Conservation (phyloP, 2,329 filamentous ascomycete genomes). For the Fusarium drepaniforme region DNA sequence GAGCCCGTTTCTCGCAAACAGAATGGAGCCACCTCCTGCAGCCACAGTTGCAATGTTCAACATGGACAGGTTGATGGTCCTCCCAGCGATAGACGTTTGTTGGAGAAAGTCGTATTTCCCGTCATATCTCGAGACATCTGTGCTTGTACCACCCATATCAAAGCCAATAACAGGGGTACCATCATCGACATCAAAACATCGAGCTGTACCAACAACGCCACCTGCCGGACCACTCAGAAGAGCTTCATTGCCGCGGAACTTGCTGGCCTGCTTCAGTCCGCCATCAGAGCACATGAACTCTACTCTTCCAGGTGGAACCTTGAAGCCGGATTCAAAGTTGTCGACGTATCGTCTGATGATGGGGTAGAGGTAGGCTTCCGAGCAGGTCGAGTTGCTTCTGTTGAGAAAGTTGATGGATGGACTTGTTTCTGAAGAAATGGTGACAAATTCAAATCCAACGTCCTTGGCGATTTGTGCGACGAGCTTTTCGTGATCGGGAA, state of each 20-base stretch:
- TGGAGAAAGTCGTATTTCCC: conserved; percentile 80
- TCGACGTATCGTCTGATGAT: conserved; percentile 77
- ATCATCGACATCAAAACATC: conserved; percentile 74
- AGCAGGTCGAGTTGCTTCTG: conserved; percentile 75
- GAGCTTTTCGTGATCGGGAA: conserved; percentile 82
- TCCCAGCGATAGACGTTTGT: conserved; percentile 76
- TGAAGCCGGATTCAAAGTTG: conserved; percentile 74
- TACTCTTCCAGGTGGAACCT: conserved; percentile 66
- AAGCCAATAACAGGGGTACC: conserved; percentile 65
- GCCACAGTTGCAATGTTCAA: conserved; percentile 80
- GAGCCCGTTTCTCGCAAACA: conserved; percentile 77
- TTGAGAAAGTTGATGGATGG: conserved; percentile 80
- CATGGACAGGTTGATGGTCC: conserved; percentile 78
- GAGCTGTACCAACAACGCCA: conserved; percentile 78
- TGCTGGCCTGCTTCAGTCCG: conserved; percentile 60
- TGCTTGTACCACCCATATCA: conserved; percentile 73
- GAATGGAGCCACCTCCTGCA: conserved; percentile 60
- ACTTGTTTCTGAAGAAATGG: conserved; percentile 74
- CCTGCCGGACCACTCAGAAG: conserved; percentile 77
- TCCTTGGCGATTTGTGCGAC: conserved; percentile 79
- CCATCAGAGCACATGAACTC: conserved; percentile 76
- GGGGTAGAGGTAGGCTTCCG: conserved; percentile 79
- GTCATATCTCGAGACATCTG: conserved; percentile 77
- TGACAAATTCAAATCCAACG: conserved; percentile 79
- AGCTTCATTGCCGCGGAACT: conserved; percentile 74